Evolutionary conservation across 2,329 filamentous ascomycete genomes (phyloP).

Genomic region (Colletotrichum limetticola): DNA sequence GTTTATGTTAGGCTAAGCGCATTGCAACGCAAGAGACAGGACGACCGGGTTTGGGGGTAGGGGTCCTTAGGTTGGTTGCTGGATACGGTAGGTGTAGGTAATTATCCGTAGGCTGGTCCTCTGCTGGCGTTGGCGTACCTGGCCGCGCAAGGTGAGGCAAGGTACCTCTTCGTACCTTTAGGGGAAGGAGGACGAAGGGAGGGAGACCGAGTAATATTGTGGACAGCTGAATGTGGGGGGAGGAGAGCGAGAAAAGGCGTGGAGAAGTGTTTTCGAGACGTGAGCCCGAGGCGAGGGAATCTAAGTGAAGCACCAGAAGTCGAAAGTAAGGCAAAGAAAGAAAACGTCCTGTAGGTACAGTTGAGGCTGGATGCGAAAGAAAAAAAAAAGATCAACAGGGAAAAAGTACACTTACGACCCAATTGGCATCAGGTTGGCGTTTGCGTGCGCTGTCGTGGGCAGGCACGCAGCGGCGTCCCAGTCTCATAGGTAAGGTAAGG

Average conservation of each 20-base stretch:
- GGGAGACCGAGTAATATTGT: not conserved
- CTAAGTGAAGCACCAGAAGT: not conserved
- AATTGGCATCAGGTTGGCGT: not conserved
- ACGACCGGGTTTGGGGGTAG: slow-evolving; percentile 18
- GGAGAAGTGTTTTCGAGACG: not conserved
- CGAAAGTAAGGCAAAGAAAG: not conserved
- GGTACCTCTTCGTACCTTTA: not conserved
- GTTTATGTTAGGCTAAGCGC: slow-evolving; percentile 15
- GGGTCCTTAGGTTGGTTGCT: not conserved
- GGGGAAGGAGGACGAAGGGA: too few relatives aligned
- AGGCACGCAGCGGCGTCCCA: not conserved
- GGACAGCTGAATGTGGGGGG: not conserved
- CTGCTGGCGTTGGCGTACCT: not conserved
- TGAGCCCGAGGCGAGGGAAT: not conserved
- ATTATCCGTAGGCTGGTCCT: too few relatives aligned
- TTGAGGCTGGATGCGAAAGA: not conserved
- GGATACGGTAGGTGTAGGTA: not conserved
- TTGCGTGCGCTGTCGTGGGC: not conserved
- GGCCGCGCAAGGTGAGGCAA: not conserved
- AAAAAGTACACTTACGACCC: not conserved
- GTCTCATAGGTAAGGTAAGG: not conserved
- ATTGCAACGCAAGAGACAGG: slow-evolving; percentile 26
- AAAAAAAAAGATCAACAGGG: not conserved
- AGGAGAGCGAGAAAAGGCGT: not conserved
- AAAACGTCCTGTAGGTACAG: not conserved